These are phyloP conservation scores for Pseudoscleropodium purum DNA, from an alignment of 225 moss, liverwort and hornwort species.

Conservation along the genomic window DNA sequence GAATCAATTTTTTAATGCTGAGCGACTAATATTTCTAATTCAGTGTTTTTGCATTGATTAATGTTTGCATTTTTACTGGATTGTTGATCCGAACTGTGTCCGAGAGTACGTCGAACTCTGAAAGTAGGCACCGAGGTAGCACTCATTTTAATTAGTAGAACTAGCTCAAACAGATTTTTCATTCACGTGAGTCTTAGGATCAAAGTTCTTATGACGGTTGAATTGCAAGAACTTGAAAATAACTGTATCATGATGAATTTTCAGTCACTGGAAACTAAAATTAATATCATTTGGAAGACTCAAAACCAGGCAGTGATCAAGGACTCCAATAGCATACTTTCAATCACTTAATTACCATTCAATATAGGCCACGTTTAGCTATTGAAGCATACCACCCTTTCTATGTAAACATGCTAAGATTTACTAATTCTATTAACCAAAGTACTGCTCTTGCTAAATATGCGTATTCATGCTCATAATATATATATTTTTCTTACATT, in stretches of 20 bases:
- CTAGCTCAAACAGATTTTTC: not conserved
- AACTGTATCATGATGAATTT: not conserved
- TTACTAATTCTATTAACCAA: not conserved
- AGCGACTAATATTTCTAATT: not conserved
- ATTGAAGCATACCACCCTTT: not conserved
- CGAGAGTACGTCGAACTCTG: not conserved
- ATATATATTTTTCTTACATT: too few relatives aligned
- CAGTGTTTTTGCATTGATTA: not conserved
- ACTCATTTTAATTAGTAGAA: not conserved
- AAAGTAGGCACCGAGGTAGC: not conserved
- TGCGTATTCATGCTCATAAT: not conserved
- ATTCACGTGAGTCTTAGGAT: not conserved
- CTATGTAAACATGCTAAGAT: not conserved
- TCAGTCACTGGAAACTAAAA: not conserved
- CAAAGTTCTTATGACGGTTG: not conserved
- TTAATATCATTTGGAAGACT: not conserved
- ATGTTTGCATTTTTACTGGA: not conserved
- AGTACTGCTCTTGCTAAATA: not conserved
- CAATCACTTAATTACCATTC: not conserved
- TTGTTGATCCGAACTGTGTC: not conserved
- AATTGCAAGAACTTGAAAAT: not conserved
- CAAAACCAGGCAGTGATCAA: not conserved
- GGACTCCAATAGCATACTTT: not conserved
- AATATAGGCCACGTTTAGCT: not conserved
- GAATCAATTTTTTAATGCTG: not conserved